These are phyloP conservation scores for Kluyveromyces starmeri DNA, from an alignment of 805 yeast species.

Conservation along the genomic window DNA sequence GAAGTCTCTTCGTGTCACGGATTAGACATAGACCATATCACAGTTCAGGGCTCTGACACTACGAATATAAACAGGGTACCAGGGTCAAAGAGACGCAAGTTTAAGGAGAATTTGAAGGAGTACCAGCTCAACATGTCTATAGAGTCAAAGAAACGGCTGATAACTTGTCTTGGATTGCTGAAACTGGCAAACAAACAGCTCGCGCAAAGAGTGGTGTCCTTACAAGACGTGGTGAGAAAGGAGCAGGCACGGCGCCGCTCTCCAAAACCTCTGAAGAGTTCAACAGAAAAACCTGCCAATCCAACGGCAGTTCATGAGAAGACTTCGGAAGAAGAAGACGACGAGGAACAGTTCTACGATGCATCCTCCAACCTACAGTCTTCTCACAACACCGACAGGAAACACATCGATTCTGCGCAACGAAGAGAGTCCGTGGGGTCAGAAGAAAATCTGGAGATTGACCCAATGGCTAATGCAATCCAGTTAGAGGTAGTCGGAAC, in stretches of 20 bases:
- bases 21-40: slow-evolving; percentile 4
- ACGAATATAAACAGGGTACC: slow-evolving; percentile 11
- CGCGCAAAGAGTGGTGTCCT: slow-evolving; percentile 51
- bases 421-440: slow-evolving; percentile 16
- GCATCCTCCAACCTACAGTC: slow-evolving; percentile 1
- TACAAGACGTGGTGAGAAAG: slow-evolving; percentile 49
- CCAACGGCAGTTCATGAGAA: slow-evolving; percentile 10
- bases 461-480: slow-evolving; percentile 34
- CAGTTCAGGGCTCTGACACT: slow-evolving; percentile 5
- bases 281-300: neutral
- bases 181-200: slow-evolving; percentile 75
- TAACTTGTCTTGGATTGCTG: slow-evolving; percentile 70
- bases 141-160: slow-evolving; percentile 67
- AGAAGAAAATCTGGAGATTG: slow-evolving; percentile 24
- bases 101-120: slow-evolving; percentile 31
- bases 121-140: slow-evolving; percentile 37
- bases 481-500: slow-evolving; percentile 82
- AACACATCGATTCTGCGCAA: slow-evolving; percentile 4
- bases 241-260: slow-evolving; percentile 29
- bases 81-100: slow-evolving; percentile 29
- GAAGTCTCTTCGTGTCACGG: neutral
- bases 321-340: slow-evolving; percentile 5
- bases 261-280: slow-evolving; percentile 10
- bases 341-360: slow-evolving; percentile 2
- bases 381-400: slow-evolving; percentile 4